Percentiles rank a stretch among this genome's conserved stretches.
These are phyloP conservation scores for Aspergillus affinis DNA, from an alignment of 495 filamentous ascomycete genomes.

Conservation along the genomic window DNA sequence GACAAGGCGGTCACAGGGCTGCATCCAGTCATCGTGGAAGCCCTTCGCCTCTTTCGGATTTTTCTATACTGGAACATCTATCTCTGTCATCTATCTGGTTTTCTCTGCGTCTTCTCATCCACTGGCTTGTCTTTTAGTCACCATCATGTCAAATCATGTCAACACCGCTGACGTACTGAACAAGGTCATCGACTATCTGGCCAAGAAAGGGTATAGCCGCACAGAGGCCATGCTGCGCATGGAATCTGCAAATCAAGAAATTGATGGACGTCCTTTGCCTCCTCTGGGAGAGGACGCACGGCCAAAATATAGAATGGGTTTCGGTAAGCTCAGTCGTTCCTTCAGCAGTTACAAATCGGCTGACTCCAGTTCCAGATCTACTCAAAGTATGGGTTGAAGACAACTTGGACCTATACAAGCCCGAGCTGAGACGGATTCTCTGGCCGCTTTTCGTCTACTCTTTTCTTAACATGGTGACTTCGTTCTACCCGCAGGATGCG, in stretches of 20 bases:
- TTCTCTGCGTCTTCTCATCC: too few species aligned
- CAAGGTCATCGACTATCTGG: slow-evolving; percentile 92
- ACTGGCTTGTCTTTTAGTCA: background rate
- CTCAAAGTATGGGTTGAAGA: slow-evolving; percentile 82
- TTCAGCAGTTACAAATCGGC: background rate
- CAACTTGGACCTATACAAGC: slow-evolving; percentile 92
- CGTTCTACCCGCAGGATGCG: slow-evolving; percentile 67
- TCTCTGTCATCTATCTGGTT: too few species aligned
- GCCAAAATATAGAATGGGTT: slow-evolving; percentile 73
- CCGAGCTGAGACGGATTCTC: slow-evolving; percentile 79
- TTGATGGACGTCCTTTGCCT: slow-evolving; percentile 70
- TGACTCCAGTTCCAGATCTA: slow-evolving; percentile 43
- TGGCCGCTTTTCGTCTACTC: slow-evolving; percentile 96
- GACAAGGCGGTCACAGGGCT: slow-evolving; percentile 93
- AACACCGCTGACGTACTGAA: background rate
- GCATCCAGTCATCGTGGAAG: slow-evolving; percentile 98
- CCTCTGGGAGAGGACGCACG: slow-evolving; percentile 66
- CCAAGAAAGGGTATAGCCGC: slow-evolving; percentile 90
- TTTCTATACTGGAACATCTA: too few species aligned
- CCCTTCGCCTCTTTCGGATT: too few species aligned
- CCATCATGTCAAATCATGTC: background rate
- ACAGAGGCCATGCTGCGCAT: slow-evolving; percentile 92
- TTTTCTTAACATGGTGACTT: slow-evolving; percentile 77
- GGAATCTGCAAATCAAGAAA: slow-evolving; percentile 79
- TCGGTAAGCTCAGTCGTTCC: slow-evolving; percentile 44